These are phyloP conservation scores for Penicillium decumbens DNA, from an alignment of 2,329 filamentous ascomycete species.

Conservation along the genomic window DNA sequence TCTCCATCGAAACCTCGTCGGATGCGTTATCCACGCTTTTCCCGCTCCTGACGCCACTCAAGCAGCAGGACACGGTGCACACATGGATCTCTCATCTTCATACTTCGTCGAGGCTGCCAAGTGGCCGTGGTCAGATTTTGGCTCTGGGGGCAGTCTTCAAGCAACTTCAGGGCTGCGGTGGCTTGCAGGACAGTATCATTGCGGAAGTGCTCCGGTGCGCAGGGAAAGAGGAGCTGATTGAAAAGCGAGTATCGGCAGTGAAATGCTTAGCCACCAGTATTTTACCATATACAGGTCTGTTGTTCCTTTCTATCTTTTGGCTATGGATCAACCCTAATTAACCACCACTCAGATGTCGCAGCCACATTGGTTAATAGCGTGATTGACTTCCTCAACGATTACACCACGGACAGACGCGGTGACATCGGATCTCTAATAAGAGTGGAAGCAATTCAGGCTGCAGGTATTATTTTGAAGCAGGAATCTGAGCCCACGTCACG, in stretches of 20 bases:
- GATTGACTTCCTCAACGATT: constrained; percentile 64
- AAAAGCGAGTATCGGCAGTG: constrained; percentile 41
- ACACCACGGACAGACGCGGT: constrained; percentile 81
- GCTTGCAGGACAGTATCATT: constrained; percentile 28
- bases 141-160: constrained; percentile 41
- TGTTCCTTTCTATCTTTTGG: neutral
- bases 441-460: constrained; percentile 67
- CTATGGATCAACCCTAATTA: constrained; percentile 7
- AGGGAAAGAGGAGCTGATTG: constrained; percentile 36
- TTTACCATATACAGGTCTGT: constrained; percentile 37
- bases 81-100: constrained; percentile 40
- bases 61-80: constrained; percentile 35
- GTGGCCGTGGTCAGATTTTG: constrained; percentile 43
- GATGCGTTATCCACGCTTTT: constrained; percentile 40
- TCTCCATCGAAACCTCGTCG: constrained; percentile 40
- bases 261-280: constrained; percentile 37
- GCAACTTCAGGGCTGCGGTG: constrained; percentile 24
- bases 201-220: constrained; percentile 34
- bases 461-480: constrained; percentile 42
- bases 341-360: constrained; percentile 27
- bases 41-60: constrained; percentile 29
- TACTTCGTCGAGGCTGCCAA: constrained; percentile 35
- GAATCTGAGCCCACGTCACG: constrained; percentile 6
- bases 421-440: constrained; percentile 86
- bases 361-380: constrained; percentile 30